phyloP scores from a whole-genome alignment of 305 asterid genomes.

The Fraxinus albicans region DNA sequence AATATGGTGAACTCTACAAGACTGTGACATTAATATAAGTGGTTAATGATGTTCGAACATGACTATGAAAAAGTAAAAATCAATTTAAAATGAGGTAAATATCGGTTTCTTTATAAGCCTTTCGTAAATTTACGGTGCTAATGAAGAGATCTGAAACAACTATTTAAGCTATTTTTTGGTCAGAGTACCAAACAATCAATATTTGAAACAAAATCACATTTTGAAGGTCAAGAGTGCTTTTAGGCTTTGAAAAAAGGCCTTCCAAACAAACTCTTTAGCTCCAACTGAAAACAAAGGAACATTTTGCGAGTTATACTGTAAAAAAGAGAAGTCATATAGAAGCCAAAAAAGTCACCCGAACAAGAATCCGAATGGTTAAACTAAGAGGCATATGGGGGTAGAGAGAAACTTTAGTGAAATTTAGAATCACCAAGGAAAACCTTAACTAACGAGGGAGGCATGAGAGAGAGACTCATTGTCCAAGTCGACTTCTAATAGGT shows the following conservation, averaged over 20 bases:
- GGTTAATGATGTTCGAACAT: not conserved
- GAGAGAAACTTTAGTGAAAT: not conserved
- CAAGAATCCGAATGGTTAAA: not conserved
- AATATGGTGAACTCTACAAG: not conserved
- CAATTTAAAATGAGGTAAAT: not conserved
- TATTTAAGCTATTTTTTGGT: not conserved
- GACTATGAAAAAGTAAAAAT: too few species aligned
- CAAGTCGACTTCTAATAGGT: not conserved
- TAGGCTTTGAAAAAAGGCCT: not conserved
- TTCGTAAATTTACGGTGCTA: not conserved
- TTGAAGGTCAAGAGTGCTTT: too few species aligned
- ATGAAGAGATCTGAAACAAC: not conserved
- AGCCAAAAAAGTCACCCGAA: not conserved
- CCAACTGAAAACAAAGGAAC: not conserved
- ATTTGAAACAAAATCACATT: not conserved
- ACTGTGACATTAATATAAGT: not conserved
- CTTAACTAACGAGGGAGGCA: not conserved
- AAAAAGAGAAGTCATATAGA: not conserved
- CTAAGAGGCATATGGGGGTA: not conserved
- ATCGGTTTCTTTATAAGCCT: not conserved
- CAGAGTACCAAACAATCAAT: not conserved
- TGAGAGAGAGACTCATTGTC: not conserved
- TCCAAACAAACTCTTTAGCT: not conserved
- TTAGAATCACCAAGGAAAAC: not conserved
- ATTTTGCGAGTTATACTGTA: not conserved